Evolutionary conservation across 192 early-diverging fungal species (phyloP).

Genomic region (Bifiguratus adelaidae): DNA sequence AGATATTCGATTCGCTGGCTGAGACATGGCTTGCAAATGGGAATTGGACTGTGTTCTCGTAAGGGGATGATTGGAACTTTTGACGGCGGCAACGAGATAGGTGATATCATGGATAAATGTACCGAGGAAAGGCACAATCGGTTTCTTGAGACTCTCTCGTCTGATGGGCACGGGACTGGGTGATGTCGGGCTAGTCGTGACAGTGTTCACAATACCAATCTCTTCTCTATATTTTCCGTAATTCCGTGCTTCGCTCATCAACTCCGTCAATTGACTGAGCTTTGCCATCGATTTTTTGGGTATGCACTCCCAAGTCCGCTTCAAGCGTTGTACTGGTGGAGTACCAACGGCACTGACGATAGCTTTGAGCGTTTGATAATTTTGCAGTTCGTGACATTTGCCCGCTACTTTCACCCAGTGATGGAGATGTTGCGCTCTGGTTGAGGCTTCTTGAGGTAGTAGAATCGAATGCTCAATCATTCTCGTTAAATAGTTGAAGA

Average conservation of each 20-base stretch:
- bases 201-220: conserved; percentile 28
- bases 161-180: conserved; percentile 10
- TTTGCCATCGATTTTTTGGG: conserved; percentile 48
- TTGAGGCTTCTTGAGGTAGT: conserved; percentile 37
- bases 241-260: conserved; percentile 62
- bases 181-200: conserved; percentile 8
- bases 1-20: conserved; percentile 10
- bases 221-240: conserved; percentile 60
- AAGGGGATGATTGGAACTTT: conserved; percentile 16
- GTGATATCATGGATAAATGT: conserved; percentile 71
- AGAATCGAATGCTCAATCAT: conserved; percentile 63
- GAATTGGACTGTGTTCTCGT: neutral
- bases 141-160: conserved; percentile 25
- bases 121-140: conserved; percentile 64
- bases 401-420: conserved; percentile 62
- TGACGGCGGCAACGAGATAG: conserved; percentile 53
- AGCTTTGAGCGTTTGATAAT: conserved; percentile 64
- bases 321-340: conserved; percentile 56
- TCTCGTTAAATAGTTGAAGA: conserved; percentile 75
- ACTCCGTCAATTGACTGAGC: conserved; percentile 33
- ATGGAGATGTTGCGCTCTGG: conserved; percentile 46
- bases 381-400: conserved; percentile 41
- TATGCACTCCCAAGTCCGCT: conserved; percentile 61
- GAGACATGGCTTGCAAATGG: conserved; percentile 5
- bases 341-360: conserved; percentile 55